Conservation (phyloP, 2,329 filamentous ascomycete species). For the Colletotrichum higginsianum region DNA sequence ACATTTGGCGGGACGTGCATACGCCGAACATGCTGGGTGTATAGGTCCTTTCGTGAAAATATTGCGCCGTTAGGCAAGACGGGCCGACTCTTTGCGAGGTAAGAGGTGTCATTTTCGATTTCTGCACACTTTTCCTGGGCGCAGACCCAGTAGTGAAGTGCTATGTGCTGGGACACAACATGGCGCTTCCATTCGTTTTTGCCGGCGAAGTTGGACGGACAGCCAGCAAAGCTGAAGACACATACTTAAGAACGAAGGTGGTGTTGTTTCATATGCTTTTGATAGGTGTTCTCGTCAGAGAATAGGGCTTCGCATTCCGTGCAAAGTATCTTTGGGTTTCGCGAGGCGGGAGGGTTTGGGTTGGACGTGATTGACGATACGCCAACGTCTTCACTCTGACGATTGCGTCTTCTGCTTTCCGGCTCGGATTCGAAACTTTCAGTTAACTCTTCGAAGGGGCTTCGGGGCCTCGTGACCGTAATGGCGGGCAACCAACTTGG, state of each 20-base stretch:
- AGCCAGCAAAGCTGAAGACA: conserved; percentile 84
- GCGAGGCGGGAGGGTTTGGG: not conserved
- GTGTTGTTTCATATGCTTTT: conserved; percentile 65
- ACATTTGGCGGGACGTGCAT: conserved; percentile 78
- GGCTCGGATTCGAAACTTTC: too few relatives aligned
- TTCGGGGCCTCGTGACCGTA: too few relatives aligned
- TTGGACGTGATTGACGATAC: too few relatives aligned
- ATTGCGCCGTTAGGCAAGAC: conserved; percentile 68
- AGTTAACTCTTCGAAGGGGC: too few relatives aligned
- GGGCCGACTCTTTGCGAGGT: conserved; percentile 14
- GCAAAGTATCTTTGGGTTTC: conserved; percentile 50
- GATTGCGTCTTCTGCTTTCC: too few relatives aligned
- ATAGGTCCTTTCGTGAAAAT: conserved; percentile 95
- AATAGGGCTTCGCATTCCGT: conserved; percentile 57
- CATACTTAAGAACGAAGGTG: conserved; percentile 80
- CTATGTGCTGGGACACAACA: conserved; percentile 83
- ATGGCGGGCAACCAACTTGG: too few relatives aligned
- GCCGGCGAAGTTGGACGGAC: conserved; percentile 77
- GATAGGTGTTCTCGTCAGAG: conserved; percentile 60
- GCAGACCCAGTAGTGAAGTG: conserved; percentile 82
- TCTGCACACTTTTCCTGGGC: conserved; percentile 72
- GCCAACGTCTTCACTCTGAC: too few relatives aligned
- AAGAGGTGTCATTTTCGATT: conserved; percentile 42
- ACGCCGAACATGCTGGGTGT: conserved; percentile 87
- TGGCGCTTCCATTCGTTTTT: conserved; percentile 99